A percentile compares a stretch with the other conserved stretches of the same genome.
phyloP scores from a whole-genome alignment of 768 basidiomycete genomes.

The Pisolithus orientalis region DNA sequence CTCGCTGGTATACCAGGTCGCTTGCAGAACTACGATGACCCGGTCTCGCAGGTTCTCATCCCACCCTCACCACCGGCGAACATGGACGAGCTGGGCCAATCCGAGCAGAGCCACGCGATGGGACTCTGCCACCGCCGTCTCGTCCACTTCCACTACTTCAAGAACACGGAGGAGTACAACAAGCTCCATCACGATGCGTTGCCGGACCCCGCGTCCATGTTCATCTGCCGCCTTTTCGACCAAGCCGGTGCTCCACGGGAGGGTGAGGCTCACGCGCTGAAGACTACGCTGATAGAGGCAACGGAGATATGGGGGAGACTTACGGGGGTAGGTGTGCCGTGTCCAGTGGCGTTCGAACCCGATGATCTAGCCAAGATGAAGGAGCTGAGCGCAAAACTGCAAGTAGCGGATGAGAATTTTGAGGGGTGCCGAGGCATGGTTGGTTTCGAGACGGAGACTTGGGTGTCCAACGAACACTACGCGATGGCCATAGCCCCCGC shows the following conservation, averaged over 20 bases:
- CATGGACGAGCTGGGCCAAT: slow-evolving; percentile 34
- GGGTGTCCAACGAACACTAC: slow-evolving; percentile 39
- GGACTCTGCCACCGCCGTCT: slow-evolving; percentile 40
- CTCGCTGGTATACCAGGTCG: slow-evolving; percentile 36
- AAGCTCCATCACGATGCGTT: slow-evolving; percentile 34
- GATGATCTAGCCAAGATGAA: slow-evolving; percentile 38
- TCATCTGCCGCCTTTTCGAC: slow-evolving; percentile 38
- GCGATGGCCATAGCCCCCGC: slow-evolving; percentile 29
- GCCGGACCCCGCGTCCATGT: slow-evolving; percentile 29
- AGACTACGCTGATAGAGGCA: slow-evolving; percentile 39
- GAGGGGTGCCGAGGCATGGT: slow-evolving; percentile 21
- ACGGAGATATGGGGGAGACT: slow-evolving; percentile 38
- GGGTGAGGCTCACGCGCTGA: slow-evolving; percentile 43
- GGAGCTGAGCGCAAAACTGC: slow-evolving; percentile 30
- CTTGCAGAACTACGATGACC: slow-evolving; percentile 43
- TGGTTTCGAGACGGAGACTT: slow-evolving; percentile 35
- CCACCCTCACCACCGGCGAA: slow-evolving; percentile 40
- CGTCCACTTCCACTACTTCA: slow-evolving; percentile 45
- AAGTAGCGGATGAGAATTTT: slow-evolving; percentile 25
- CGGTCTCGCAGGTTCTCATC: slow-evolving; percentile 31
- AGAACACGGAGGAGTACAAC: slow-evolving; percentile 40
- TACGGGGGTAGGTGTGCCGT: slow-evolving; percentile 31
- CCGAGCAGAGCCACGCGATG: slow-evolving; percentile 25
- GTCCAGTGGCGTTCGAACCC: slow-evolving; percentile 41
- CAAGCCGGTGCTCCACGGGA: slow-evolving; percentile 43